These are phyloP conservation scores for Clitocybe nebularis DNA, from an alignment of 1,284 basidiomycete genomes.

Conservation along the genomic window DNA sequence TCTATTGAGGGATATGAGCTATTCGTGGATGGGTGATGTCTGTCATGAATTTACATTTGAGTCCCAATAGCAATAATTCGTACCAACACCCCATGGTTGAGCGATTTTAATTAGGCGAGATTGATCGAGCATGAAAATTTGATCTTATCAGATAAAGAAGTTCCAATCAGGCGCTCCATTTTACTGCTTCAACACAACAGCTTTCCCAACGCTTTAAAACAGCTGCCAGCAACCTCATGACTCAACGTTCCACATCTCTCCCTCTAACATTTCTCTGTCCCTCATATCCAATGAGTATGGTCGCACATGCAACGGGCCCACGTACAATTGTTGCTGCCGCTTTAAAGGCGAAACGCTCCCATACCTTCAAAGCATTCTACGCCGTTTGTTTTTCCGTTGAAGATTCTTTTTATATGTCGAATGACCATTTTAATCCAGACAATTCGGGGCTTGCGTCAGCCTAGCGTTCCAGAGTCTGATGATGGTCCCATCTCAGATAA, in stretches of 20 bases:
- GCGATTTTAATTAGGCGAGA: background rate
- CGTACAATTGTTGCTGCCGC: slow-evolving; percentile 23
- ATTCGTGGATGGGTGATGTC: slow-evolving; percentile 19
- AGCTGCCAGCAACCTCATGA: slow-evolving; percentile 14
- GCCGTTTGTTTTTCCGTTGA: slow-evolving; percentile 40
- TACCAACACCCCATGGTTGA: too few species aligned
- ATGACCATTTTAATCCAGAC: slow-evolving; percentile 36
- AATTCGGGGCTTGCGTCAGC: slow-evolving; percentile 42
- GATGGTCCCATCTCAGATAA: slow-evolving; percentile 49
- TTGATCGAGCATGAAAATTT: slow-evolving; percentile 4
- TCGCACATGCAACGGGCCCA: slow-evolving; percentile 22
- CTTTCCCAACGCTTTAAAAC: slow-evolving; percentile 14
- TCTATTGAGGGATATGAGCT: slow-evolving; percentile 32
- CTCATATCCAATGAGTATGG: slow-evolving; percentile 22
- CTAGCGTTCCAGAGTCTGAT: slow-evolving; percentile 35
- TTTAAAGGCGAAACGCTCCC: slow-evolving; percentile 28
- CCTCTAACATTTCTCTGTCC: slow-evolving; percentile 14
- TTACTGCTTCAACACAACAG: slow-evolving; percentile 13
- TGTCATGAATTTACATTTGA: slow-evolving; percentile 4
- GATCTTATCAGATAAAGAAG: slow-evolving; percentile 36
- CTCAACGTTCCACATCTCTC: slow-evolving; percentile 10
- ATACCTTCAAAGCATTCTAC: slow-evolving; percentile 56
- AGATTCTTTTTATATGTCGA: slow-evolving; percentile 10
- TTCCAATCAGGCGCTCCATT: slow-evolving; percentile 15
- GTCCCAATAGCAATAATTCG: slow-evolving; percentile 22